phyloP scores from a whole-genome alignment of 2,329 filamentous ascomycete species.

The Diaporthe batatas region DNA sequence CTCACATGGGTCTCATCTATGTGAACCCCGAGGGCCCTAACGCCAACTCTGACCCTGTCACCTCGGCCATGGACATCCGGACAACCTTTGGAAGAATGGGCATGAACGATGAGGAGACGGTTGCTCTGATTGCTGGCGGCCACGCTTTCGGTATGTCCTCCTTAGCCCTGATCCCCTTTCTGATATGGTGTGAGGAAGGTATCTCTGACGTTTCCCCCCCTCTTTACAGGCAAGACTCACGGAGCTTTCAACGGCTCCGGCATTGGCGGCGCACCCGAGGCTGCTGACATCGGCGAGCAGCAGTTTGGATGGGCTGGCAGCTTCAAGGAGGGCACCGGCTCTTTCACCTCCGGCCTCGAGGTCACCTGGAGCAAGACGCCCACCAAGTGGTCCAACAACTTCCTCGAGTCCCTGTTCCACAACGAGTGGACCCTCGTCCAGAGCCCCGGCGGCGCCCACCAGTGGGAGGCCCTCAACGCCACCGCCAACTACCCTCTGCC shows the following conservation, averaged over 20 bases:
- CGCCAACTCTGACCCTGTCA: constrained; percentile 74
- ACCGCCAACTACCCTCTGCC: constrained; percentile 77
- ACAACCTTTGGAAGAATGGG: constrained; percentile 80
- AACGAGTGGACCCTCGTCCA: constrained; percentile 80
- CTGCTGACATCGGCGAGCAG: constrained; percentile 71
- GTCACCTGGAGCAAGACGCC: constrained; percentile 82
- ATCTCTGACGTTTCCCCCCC: not conserved
- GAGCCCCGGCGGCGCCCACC: constrained; percentile 78
- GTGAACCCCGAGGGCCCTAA: constrained; percentile 82
- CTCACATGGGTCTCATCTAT: constrained; percentile 81
- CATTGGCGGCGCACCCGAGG: constrained; percentile 73
- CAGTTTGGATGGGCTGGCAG: constrained; percentile 79
- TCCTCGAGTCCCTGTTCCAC: constrained; percentile 79
- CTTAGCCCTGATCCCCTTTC: not conserved
- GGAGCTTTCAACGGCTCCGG: constrained; percentile 70
- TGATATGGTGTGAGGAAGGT: not conserved
- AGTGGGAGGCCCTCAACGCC: constrained; percentile 78
- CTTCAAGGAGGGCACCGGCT: constrained; percentile 72
- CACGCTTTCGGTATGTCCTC: constrained; percentile 72
- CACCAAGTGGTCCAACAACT: constrained; percentile 79
- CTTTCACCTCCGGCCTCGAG: constrained; percentile 80
- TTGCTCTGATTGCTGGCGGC: constrained; percentile 79
- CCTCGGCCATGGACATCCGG: constrained; percentile 77
- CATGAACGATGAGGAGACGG: constrained; percentile 83
- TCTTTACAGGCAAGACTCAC: constrained; percentile 70